phyloP scores from a whole-genome alignment of 306 rosid species.

The Lathyrus aphaca region DNA sequence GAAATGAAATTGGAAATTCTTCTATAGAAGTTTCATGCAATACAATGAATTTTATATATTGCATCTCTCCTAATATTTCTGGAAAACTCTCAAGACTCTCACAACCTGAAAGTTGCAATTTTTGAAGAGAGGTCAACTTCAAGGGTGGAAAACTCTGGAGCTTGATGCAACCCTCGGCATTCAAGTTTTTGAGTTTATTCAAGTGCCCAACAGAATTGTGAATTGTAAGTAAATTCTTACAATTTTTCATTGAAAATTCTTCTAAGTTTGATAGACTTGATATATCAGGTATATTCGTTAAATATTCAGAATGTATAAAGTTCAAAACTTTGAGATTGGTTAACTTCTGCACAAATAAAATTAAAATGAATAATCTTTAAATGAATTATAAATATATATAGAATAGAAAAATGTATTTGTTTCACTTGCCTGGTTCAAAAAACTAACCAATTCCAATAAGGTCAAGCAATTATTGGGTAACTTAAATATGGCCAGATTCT shows the following conservation, averaged over 20 bases:
- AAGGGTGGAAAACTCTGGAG: background rate
- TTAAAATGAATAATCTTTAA: too few relatives aligned
- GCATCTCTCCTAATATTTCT: background rate
- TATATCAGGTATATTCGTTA: background rate
- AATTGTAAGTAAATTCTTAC: background rate
- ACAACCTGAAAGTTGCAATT: background rate
- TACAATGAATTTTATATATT: background rate
- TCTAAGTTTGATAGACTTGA: background rate
- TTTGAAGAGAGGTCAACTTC: background rate
- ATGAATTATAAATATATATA: too few relatives aligned
- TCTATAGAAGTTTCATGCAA: background rate
- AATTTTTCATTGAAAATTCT: background rate
- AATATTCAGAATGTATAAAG: background rate
- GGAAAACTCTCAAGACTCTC: background rate
- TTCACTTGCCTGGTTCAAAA: too few relatives aligned
- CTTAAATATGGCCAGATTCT: too few relatives aligned
- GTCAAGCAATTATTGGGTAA: too few relatives aligned
- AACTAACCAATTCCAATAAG: too few relatives aligned
- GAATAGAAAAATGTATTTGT: too few relatives aligned
- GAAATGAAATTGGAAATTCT: background rate
- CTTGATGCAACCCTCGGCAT: background rate
- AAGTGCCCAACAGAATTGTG: background rate
- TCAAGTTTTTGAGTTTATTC: background rate
- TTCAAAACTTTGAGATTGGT: too few relatives aligned
- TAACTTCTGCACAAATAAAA: too few relatives aligned